phyloP scores from a whole-genome alignment of 495 filamentous ascomycete genomes.

The Trypethelium eluteriae region DNA sequence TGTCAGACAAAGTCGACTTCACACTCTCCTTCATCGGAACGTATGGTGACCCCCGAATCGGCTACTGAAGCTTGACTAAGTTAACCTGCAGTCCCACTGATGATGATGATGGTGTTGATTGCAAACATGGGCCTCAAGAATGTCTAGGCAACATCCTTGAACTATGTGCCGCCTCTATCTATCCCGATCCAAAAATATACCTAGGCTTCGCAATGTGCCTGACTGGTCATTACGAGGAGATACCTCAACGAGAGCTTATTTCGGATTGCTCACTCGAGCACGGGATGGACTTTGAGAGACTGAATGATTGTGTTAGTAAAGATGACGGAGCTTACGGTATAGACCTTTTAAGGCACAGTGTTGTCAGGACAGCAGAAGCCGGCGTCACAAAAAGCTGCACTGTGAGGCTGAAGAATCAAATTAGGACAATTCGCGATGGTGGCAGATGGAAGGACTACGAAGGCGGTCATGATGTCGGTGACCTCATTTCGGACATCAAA shows the following conservation, averaged over 20 bases:
- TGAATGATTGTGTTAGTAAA: constrained; percentile 73
- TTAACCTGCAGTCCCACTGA: constrained; percentile 27
- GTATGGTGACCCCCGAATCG: constrained; percentile 36
- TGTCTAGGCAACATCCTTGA: constrained; percentile 92
- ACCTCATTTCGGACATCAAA: constrained; percentile 68
- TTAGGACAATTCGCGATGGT: constrained; percentile 77
- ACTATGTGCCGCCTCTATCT: constrained; percentile 75
- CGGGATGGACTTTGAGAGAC: constrained; percentile 69
- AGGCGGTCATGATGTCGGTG: constrained; percentile 56
- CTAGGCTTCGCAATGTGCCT: constrained; percentile 90
- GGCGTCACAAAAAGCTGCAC: constrained; percentile 82
- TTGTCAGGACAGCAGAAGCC: constrained; percentile 57
- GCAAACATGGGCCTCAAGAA: constrained; percentile 82
- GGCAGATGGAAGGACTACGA: constrained; percentile 76
- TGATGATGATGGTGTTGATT: constrained; percentile 57
- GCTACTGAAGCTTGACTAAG: constrained; percentile 4
- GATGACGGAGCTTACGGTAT: constrained; percentile 55
- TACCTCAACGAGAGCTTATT: constrained; percentile 66
- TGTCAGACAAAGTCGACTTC: constrained; percentile 81
- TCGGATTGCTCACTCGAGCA: constrained; percentile 83
- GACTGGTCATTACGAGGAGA: constrained; percentile 57
- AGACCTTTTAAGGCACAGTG: constrained; percentile 65
- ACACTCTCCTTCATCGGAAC: constrained; percentile 81
- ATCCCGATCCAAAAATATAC: constrained; percentile 73
- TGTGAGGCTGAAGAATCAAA: constrained; percentile 64